Percentiles rank a stretch among this genome's conserved stretches.
Conservation (phyloP, 352 stramenopile species). For the Globisporangium canariense region DNA sequence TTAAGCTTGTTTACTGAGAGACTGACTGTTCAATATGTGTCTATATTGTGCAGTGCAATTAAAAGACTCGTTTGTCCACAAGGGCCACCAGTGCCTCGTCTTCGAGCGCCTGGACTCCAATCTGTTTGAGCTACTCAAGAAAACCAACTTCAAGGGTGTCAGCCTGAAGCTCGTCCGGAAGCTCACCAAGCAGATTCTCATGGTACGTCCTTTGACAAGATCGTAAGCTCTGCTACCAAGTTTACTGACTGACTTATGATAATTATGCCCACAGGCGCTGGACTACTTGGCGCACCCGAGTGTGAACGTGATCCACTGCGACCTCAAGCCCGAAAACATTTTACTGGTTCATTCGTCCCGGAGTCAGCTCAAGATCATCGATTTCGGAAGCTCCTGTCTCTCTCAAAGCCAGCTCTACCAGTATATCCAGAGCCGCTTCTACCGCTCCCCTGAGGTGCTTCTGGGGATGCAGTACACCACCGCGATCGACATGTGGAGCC, state of each 20-base stretch:
- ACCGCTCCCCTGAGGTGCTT: constrained; percentile 90
- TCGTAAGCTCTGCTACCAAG: background rate
- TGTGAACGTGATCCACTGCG: constrained; percentile 98
- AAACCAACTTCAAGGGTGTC: constrained; percentile 90
- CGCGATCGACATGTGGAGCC: constrained; percentile 89
- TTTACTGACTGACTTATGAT: background rate
- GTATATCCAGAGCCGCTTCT: constrained; percentile 98
- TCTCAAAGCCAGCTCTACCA: constrained; percentile 95
- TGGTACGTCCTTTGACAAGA: constrained; percentile 22
- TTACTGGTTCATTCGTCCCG: constrained; percentile 92
- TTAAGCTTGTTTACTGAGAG: background rate
- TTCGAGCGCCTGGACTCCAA: constrained; percentile 97
- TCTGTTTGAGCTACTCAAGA: constrained; percentile 96
- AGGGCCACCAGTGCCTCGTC: constrained; percentile 97
- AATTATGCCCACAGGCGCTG: constrained; percentile 38
- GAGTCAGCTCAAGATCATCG: constrained; percentile 98
- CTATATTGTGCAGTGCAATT: constrained; percentile 76
- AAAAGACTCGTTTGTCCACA: constrained; percentile 93
- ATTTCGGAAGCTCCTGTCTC: constrained; percentile 98
- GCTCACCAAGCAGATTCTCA: constrained; percentile 95
- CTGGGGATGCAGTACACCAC: constrained; percentile 78
- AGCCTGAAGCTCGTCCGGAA: constrained; percentile 95
- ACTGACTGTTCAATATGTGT: constrained; percentile 10
- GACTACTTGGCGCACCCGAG: constrained; percentile 86
- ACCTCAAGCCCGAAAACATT: constrained; percentile 99